These are phyloP conservation scores for Colletotrichum sp. DNA, from an alignment of 2,329 filamentous ascomycete species.

Conservation along the genomic window DNA sequence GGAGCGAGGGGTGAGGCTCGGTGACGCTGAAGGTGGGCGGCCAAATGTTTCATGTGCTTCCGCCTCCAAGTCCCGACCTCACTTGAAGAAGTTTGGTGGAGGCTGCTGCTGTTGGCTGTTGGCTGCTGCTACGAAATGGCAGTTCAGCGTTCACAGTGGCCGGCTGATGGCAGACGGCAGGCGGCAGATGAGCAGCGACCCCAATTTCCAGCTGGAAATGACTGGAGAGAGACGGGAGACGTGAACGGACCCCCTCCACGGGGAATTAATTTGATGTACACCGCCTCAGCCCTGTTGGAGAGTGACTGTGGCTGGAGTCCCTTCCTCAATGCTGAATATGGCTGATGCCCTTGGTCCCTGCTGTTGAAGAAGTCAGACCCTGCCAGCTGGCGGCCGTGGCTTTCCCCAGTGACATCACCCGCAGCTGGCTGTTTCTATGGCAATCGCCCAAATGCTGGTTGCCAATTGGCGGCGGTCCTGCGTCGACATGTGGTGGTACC, in stretches of 20 bases:
- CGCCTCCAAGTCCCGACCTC: neutral
- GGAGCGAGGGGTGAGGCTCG: neutral
- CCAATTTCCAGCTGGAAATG: neutral
- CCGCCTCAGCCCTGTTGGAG: neutral
- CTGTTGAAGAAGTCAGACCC: neutral
- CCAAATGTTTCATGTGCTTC: conserved; percentile 18
- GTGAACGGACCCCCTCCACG: neutral
- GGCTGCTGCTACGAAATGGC: neutral
- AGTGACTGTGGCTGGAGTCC: neutral
- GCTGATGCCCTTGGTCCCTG: neutral
- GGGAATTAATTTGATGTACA: neutral
- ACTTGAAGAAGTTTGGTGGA: conserved; percentile 2
- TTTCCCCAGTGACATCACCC: conserved; percentile 8
- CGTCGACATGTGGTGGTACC: neutral
- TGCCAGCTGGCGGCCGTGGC: neutral
- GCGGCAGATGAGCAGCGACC: neutral
- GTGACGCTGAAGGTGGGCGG: neutral
- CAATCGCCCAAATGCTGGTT: neutral
- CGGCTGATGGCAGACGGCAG: neutral
- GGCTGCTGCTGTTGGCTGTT: neutral
- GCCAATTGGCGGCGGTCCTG: neutral
- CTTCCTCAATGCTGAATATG: neutral
- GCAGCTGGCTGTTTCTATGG: neutral
- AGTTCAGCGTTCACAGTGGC: neutral
- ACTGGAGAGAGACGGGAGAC: neutral